A percentile compares a stretch with the other conserved stretches of the same genome.
Conservation (phyloP, 768 basidiomycete species). For the Boletales sp. region DNA sequence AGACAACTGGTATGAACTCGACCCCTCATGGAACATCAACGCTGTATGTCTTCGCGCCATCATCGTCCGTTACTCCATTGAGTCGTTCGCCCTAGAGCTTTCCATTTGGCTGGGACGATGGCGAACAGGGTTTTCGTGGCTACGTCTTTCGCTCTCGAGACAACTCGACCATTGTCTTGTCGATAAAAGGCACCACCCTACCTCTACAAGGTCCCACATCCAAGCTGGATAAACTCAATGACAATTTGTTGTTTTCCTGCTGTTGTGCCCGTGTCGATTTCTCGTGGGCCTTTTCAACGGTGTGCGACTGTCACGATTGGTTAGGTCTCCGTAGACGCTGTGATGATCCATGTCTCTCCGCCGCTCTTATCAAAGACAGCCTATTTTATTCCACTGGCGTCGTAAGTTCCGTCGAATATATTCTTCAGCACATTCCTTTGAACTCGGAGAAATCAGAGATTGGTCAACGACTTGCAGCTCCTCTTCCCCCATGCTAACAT, state of each 20-base stretch:
- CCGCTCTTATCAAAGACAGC: conserved; percentile 82
- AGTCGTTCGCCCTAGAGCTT: conserved; percentile 50
- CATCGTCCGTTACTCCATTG: conserved; percentile 1
- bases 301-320: conserved; percentile 77
- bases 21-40: conserved; percentile 63
- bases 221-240: conserved; percentile 90
- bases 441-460: conserved; percentile 33
- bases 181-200: conserved; percentile 88
- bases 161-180: conserved; percentile 80
- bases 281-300: conserved; percentile 80
- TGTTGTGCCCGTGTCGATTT: conserved; percentile 91
- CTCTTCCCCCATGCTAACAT: conserved; percentile 58
- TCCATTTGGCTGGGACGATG: conserved; percentile 73
- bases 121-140: conserved; percentile 77
- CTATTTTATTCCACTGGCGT: conserved; percentile 91
- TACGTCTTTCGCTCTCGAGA: conserved; percentile 80
- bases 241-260: conserved; percentile 86
- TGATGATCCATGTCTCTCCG: conserved; percentile 75
- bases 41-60: conserved; percentile 29
- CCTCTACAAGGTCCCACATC: conserved; percentile 68
- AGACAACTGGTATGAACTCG: conserved; percentile 81
- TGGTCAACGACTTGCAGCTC: conserved; percentile 54
- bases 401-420: conserved; percentile 40
- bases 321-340: conserved; percentile 60
- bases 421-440: conserved; percentile 3